phyloP scores from a whole-genome alignment of 352 stramenopile species.

The Discostella stelligera region DNA sequence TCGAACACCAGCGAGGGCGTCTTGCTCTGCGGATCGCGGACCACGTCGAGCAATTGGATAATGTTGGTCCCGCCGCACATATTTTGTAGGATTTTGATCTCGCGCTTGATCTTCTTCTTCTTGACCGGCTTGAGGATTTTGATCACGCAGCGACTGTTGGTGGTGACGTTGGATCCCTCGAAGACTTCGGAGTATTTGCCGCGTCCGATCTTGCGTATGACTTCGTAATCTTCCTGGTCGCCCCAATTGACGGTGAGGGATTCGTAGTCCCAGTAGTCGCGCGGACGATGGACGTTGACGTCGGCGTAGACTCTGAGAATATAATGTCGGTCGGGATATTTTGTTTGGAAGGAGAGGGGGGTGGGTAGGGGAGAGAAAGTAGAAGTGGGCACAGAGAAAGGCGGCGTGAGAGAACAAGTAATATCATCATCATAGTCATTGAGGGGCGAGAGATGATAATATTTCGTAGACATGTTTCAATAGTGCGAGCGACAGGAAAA shows the following conservation, averaged over 20 bases:
- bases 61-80: constrained; percentile 98
- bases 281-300: constrained; percentile 89
- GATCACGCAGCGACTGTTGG: constrained; percentile 97
- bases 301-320: constrained; percentile 78
- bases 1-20: constrained; percentile 98
- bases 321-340: not conserved
- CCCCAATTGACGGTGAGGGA: constrained; percentile 97
- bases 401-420: not conserved
- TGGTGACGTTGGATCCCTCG: constrained; percentile 94
- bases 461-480: too few species aligned
- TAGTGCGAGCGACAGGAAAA: not conserved
- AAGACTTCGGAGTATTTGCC: constrained; percentile 98
- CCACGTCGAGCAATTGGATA: constrained; percentile 98
- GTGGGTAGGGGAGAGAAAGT: not conserved
- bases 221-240: constrained; percentile 98
- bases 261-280: constrained; percentile 99
- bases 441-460: too few species aligned
- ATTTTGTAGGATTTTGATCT: constrained; percentile 99
- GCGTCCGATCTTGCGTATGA: constrained; percentile 98
- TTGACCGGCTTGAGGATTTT: constrained; percentile 99
- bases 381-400: not conserved
- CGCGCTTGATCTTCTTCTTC: constrained; percentile 99
- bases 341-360: not conserved
- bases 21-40: constrained; percentile 97
- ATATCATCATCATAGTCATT: too few species aligned